phyloP scores from a whole-genome alignment of 169 alveolate genomes.

The Miamiensis avidus region DNA sequence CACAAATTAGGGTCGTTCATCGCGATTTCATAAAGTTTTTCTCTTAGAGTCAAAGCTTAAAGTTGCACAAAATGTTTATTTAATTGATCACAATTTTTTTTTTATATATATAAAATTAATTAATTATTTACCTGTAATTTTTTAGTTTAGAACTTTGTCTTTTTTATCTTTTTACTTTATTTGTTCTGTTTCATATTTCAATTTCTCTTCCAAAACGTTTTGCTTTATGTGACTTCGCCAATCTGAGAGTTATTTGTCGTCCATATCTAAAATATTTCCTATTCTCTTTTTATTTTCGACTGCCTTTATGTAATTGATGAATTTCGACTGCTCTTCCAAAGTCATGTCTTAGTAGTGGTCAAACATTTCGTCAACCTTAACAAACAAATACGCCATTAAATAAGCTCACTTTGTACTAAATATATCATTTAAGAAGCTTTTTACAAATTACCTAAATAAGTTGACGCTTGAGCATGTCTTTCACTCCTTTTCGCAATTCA shows the following conservation, averaged over 20 bases:
- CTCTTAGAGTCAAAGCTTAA: constrained; percentile 16
- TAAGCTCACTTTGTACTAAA: neutral
- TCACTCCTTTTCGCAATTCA: neutral
- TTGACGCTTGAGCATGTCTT: neutral
- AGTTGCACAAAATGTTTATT: neutral
- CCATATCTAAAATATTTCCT: neutral
- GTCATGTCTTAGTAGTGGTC: neutral
- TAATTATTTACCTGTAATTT: constrained; percentile 1
- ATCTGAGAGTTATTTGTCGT: neutral
- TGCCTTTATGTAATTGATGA: neutral
- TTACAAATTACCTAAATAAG: neutral
- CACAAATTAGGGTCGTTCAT: constrained; percentile 48
- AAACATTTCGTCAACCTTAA: neutral
- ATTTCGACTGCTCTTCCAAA: neutral
- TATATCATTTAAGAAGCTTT: neutral
- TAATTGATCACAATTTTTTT: neutral
- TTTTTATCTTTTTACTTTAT: constrained; percentile 1
- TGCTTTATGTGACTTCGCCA: neutral
- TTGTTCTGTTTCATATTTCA: neutral
- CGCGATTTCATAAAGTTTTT: constrained; percentile 42
- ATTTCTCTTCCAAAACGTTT: neutral
- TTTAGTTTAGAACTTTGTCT: constrained; percentile 9
- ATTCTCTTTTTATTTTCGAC: neutral
- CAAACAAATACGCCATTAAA: no score
- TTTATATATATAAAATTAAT: neutral